Conservation (phyloP, 2,329 filamentous ascomycete genomes). For the Claviceps capensis region DNA sequence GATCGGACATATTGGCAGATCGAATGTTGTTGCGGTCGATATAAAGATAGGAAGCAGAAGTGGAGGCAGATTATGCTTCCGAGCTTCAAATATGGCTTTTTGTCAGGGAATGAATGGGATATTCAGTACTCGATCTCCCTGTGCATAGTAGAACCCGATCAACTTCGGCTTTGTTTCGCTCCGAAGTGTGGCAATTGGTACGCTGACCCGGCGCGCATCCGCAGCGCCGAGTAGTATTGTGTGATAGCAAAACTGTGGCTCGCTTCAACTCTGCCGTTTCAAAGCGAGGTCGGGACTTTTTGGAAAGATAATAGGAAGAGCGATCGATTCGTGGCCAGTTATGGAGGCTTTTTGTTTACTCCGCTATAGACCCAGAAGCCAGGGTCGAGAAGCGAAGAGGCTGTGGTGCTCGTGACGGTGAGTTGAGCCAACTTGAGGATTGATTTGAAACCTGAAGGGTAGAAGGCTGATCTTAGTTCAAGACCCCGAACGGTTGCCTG, state of each 20-base stretch:
- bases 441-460: conserved; percentile 29
- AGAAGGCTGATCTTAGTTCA: background rate
- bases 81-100: background rate
- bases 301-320: background rate
- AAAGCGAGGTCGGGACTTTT: background rate
- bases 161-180: background rate
- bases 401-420: conserved; percentile 55
- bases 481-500: background rate
- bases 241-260: conserved; percentile 17
- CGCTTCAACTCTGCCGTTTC: background rate
- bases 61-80: background rate
- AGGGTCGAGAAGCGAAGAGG: conserved; percentile 82
- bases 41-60: background rate
- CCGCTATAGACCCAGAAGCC: conserved; percentile 88
- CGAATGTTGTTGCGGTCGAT: background rate
- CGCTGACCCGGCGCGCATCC: conserved; percentile 20
- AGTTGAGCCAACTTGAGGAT: conserved; percentile 91
- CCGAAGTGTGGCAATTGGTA: background rate
- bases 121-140: conserved; percentile 15
- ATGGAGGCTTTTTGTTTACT: conserved; percentile 95
- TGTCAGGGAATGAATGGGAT: conserved; percentile 4
- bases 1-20: conserved; percentile 46
- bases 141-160: background rate
- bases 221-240: conserved; percentile 21
- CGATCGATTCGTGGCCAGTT: conserved; percentile 38